Base-by-base conservation (phyloP, 1,284 basidiomycete genomes). In the Tremellales sp. region DNA sequence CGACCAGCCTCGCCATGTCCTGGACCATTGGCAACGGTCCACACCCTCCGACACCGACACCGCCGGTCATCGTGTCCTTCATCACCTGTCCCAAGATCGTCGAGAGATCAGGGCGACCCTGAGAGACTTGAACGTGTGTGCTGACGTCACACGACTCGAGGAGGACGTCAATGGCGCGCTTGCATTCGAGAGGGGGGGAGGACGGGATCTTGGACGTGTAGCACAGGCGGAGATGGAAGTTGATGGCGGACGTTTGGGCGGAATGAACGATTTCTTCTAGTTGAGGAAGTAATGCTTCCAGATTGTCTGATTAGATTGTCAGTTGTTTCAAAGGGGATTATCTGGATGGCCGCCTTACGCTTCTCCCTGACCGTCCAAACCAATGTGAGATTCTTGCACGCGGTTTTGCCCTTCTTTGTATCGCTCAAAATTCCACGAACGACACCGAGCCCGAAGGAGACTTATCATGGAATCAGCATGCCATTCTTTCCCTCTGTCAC, bases 371-470 rank as follows among this genome's bases (percentile, higher is more conserved):
- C 46, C 14, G 32, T 43, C 46, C 46, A 48, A 5, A 48, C 46
- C 18, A 48, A 29, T 19, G 32, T 25, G 9, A 48, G n/a, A 18
- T 37, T 48, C 5, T 16, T 34, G 34, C 32, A 43, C 12, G 46
- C 46, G 19, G 40, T 27, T 10, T 24, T 43, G 1, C 40, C 40
- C 10, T 33, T 24, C 10, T 36, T 24, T 32, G 43, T 40, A 48
- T 40, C 40, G 21, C 31, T 21, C 19, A 48, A 26, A 21, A 48
- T 24, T 12, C 46, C 46, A 14, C 34, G 19, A 21, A 40, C 27
- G n/a, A 48, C 46, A 18, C 46, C 38, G 16, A 48, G 40, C 13
- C 38, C 46, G 26, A 43, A 43, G 3, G 46, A 48, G 16, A 48
- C 46, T 48, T 27, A 28, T 24, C 19, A 32, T 29, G 12, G 2